Evolutionary conservation across 345 rosid genomes (phyloP).

Genomic region (Barbarea vulgaris): DNA sequence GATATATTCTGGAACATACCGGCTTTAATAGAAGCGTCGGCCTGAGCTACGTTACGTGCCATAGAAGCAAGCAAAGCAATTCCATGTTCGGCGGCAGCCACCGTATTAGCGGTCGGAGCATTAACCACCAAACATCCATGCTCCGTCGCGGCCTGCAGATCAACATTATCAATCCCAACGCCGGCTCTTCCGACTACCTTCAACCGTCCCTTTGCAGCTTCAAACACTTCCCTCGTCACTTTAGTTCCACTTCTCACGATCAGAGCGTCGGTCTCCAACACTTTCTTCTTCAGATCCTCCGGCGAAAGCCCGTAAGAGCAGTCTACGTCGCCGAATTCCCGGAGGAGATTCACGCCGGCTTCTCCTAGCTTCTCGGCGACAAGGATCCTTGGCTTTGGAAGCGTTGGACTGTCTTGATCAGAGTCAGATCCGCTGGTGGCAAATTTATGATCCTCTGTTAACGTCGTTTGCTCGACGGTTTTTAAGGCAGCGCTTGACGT

Average conservation of each 20-base stretch:
- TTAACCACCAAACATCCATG: slow-evolving; percentile 79
- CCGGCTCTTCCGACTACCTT: slow-evolving; percentile 91
- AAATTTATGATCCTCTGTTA: slow-evolving; percentile 11
- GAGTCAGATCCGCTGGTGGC: slow-evolving; percentile 23
- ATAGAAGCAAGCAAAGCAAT: slow-evolving; percentile 76
- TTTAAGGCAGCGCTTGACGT: slow-evolving; percentile 12
- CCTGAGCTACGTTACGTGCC: slow-evolving; percentile 79
- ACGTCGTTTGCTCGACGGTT: slow-evolving; percentile 30
- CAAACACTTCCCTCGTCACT: slow-evolving; percentile 76
- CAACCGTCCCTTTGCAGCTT: slow-evolving; percentile 67
- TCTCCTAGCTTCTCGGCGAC: slow-evolving; percentile 88
- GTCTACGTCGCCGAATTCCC: slow-evolving; percentile 58
- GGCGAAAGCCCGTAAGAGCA: slow-evolving; percentile 69
- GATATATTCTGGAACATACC: slow-evolving; percentile 43
- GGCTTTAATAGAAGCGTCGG: slow-evolving; percentile 86
- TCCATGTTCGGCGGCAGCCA: slow-evolving; percentile 87
- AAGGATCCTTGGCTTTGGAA: slow-evolving; percentile 50
- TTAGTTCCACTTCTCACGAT: slow-evolving; percentile 91
- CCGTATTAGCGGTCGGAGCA: slow-evolving; percentile 83
- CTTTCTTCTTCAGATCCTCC: slow-evolving; percentile 59
- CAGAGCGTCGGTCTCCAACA: slow-evolving; percentile 63
- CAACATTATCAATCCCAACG: slow-evolving; percentile 84
- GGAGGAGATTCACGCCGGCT: slow-evolving; percentile 65
- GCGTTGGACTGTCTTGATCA: neutral
- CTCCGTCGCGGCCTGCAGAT: slow-evolving; percentile 90